Conservation (phyloP, 1,139 yeast genomes). For the Blastobotrys arbuscula region DNA sequence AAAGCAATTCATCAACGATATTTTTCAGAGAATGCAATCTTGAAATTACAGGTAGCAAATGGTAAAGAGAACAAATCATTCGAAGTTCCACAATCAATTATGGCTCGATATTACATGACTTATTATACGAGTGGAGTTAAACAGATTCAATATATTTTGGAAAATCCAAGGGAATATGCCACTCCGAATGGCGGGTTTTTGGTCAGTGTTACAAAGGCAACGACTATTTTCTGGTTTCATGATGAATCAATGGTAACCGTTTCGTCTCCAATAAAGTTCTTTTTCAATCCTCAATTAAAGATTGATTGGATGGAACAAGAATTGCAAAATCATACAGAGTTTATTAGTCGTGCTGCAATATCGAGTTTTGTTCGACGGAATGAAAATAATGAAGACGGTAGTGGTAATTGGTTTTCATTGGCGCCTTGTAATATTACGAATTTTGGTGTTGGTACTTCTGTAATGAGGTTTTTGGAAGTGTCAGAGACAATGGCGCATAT, state of each 20-base stretch:
- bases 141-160: constrained; percentile 53
- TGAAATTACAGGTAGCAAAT: constrained; percentile 42
- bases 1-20: constrained; percentile 41
- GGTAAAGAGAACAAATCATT: constrained; percentile 49
- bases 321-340: constrained; percentile 39
- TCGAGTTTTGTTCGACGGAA: constrained; percentile 16
- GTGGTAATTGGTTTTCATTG: constrained; percentile 18
- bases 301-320: constrained; percentile 70
- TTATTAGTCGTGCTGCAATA: constrained; percentile 21
- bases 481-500: constrained; percentile 72
- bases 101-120: constrained; percentile 61
- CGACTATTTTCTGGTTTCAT: constrained; percentile 49
- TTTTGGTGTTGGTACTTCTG: constrained; percentile 59
- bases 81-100: constrained; percentile 57
- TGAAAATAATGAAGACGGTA: constrained; percentile 17
- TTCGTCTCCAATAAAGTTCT: constrained; percentile 52
- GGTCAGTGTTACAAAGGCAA: constrained; percentile 54
- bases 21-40: constrained; percentile 45
- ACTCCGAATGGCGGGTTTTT: constrained; percentile 61
- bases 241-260: constrained; percentile 70
- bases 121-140: constrained; percentile 50
- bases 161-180: constrained; percentile 61
- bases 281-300: constrained; percentile 55
- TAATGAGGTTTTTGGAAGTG: constrained; percentile 65
- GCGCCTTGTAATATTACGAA: constrained; percentile 34